Evolutionary conservation across 306 rosid species (phyloP).

Genomic region (Hippophae rhamnoides): DNA sequence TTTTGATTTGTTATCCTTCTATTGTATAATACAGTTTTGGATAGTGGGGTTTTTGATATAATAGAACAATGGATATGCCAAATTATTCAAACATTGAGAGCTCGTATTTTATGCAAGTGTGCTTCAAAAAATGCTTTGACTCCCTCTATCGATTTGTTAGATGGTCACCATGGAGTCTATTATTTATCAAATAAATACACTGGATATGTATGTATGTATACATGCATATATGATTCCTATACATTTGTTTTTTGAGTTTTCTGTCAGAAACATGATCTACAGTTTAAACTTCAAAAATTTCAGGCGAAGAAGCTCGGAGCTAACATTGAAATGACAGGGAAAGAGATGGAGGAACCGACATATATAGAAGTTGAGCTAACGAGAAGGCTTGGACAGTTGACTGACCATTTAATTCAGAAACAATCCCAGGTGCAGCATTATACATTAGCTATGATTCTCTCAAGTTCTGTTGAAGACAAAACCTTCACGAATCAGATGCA

Average conservation of each 20-base stretch:
- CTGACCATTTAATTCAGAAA: constrained; percentile 93
- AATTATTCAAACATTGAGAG: no score
- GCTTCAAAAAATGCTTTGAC: no score
- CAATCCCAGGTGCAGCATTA: constrained; percentile 72
- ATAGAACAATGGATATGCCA: no score
- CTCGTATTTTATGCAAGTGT: no score
- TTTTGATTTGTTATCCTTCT: no score
- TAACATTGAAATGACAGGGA: constrained; percentile 68
- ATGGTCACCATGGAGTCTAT: no score
- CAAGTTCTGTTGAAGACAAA: background rate
- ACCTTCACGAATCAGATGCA: background rate
- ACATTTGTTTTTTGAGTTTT: background rate
- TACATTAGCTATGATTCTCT: background rate
- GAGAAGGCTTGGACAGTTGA: constrained; percentile 85
- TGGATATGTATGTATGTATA: no score
- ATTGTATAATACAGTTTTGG: no score
- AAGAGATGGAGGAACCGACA: constrained; percentile 85
- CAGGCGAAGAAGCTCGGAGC: constrained; percentile 72
- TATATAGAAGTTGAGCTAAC: constrained; percentile 80
- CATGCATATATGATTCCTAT: no score
- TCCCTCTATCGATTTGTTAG: no score
- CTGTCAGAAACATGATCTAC: background rate
- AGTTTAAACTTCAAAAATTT: constrained; percentile 11
- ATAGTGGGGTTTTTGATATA: no score
- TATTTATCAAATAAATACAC: no score